phyloP scores from a whole-genome alignment of 192 early-diverging fungal species.

The Gigaspora rosea region DNA sequence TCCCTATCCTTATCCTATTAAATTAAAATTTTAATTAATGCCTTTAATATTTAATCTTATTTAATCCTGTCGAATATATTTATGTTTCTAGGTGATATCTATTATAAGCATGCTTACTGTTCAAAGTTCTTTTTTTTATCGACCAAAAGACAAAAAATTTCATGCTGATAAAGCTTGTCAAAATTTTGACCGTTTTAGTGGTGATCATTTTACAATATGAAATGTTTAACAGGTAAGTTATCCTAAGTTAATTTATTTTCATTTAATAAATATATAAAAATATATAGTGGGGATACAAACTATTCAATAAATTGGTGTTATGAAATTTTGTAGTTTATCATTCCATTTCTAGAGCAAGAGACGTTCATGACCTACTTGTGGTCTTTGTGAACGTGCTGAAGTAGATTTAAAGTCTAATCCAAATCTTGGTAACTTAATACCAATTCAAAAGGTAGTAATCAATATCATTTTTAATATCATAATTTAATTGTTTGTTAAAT shows the following conservation, averaged over 20 bases:
- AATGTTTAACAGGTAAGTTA: conserved; percentile 71
- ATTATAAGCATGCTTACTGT: conserved; percentile 95
- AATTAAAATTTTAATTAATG: neutral
- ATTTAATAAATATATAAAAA: no score
- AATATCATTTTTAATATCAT: neutral
- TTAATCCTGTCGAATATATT: neutral
- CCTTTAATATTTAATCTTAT: neutral
- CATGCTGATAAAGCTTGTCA: conserved; percentile 93
- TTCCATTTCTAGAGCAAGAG: conserved; percentile 89
- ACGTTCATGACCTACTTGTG: conserved; percentile 91
- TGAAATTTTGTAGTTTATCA: conserved; percentile 94
- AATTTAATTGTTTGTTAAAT: neutral
- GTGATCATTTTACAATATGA: conserved; percentile 91
- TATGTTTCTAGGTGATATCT: conserved; percentile 56
- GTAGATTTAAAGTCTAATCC: conserved; percentile 81
- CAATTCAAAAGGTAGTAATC: conserved; percentile 74
- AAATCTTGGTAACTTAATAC: conserved; percentile 80
- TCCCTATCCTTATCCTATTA: no score
- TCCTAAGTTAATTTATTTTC: no score
- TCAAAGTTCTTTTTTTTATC: conserved; percentile 75
- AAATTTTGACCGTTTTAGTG: conserved; percentile 86
- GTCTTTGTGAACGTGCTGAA: conserved; percentile 90
- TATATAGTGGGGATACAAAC: conserved; percentile 73
- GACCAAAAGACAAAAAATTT: conserved; percentile 89
- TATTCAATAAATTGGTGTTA: conserved; percentile 95